Evolutionary conservation across 371 early-diverging fungal species (phyloP), one percentile per base, ranked within the genome.

Genomic region (Encephalitozoon intestinalis): DNA sequence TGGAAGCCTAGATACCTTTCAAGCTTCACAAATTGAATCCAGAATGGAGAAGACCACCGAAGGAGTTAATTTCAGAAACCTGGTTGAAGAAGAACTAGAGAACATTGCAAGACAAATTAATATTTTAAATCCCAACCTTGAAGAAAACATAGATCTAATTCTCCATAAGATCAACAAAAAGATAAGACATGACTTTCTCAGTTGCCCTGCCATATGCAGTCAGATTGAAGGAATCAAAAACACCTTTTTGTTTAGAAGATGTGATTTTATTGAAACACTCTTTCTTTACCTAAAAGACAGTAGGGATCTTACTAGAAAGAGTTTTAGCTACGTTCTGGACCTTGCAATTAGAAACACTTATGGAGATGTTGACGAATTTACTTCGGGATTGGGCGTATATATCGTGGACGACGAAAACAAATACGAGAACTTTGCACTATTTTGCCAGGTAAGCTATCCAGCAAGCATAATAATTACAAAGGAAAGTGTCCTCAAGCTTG

Each of bases 191-290:
- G 25, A 25, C 26, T 75, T 74, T 40, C 53, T 81, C 25, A 12
- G 30, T 30, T 63, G 49, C 21, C 66, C 37, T n/a, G 39, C 76
- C 1, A 66, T 77, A 12, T n/a, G 23, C 15, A 67, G 67, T 23
- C 73, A 77, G 31, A 44, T 81, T 15, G 54, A 74, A 23, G 70
- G 63, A 34, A 69, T 77, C 28, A 51, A 74, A 49, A 51, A 74
- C 15, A 43, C 75, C 2, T 84, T 84, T 74, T 76, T 84, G 34
- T 67, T 76, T 46, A 67, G 76, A 8, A 73, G 82, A 63, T 39
- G 46, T 28, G 82, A 84, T 63, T 84, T 84, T 69, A 76, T 75
- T n/a, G 71, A 80, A 70, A 69, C 46, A 4, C 65, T 84, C 18
- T 65, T 81, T 46, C 28, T 58, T 12, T 67, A 46, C 40, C 25